Percentiles rank a stretch among this genome's conserved stretches.
These are phyloP conservation scores for Chimonanthus salicifolius DNA, from an alignment of 164 flowering plant species.

Conservation along the genomic window DNA sequence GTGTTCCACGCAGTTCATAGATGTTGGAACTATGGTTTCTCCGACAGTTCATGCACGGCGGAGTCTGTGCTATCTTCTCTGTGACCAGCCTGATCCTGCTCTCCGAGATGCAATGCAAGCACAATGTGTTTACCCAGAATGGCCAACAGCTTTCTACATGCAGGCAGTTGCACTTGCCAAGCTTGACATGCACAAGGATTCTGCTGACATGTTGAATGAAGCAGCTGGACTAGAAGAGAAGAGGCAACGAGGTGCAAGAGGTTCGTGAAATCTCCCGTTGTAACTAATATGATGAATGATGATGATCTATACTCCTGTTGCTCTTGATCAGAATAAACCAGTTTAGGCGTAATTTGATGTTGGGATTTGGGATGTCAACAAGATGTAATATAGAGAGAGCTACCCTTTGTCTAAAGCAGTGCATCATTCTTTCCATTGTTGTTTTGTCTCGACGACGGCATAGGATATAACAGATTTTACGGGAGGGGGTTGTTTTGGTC, in stretches of 20 bases:
- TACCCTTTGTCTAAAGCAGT: constrained; percentile 7
- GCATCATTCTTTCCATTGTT: neutral
- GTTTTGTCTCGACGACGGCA: neutral
- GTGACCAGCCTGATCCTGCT: constrained; percentile 95
- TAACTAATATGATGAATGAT: neutral
- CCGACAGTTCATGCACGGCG: constrained; percentile 92
- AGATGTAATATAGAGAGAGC: constrained; percentile 31
- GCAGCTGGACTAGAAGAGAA: constrained; percentile 86
- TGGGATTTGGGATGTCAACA: constrained; percentile 16
- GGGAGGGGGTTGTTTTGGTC: neutral
- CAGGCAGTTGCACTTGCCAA: constrained; percentile 94
- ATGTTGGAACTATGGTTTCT: constrained; percentile 89
- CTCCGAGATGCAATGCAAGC: constrained; percentile 99
- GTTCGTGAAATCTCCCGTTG: constrained; percentile 16
- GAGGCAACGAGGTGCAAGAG: constrained; percentile 46
- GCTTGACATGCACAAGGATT: constrained; percentile 90
- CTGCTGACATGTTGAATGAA: constrained; percentile 89
- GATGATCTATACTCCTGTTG: constrained; percentile 4
- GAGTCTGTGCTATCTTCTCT: constrained; percentile 75
- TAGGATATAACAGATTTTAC: neutral
- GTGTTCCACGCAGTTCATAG: constrained; percentile 60
- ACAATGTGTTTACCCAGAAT: constrained; percentile 88
- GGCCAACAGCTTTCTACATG: constrained; percentile 97
- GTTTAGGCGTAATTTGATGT: constrained; percentile 12
- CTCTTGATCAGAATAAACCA: constrained; percentile 14